Percentiles rank a stretch among this genome's conserved stretches.
Evolutionary conservation across 345 rosid species (phyloP).

Genomic region (Bruguiera sexangula): DNA sequence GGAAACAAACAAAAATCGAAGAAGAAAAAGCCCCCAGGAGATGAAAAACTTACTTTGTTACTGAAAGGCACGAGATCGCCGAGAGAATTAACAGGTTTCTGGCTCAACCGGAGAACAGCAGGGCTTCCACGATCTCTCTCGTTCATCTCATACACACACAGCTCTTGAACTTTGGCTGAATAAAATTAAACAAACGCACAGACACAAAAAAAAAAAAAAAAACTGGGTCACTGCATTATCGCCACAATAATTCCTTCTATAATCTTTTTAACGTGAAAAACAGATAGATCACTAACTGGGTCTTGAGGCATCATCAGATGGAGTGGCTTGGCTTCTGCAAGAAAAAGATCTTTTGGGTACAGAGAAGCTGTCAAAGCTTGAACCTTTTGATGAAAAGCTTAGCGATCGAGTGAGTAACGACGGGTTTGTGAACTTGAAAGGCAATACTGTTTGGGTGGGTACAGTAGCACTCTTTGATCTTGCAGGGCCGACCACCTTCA

Average conservation of each 20-base stretch:
- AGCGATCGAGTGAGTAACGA: neutral
- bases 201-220: neutral
- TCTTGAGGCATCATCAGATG: conserved; percentile 23
- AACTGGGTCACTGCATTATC: neutral
- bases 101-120: conserved; percentile 67
- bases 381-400: neutral
- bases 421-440: conserved; percentile 21
- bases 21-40: too few relatives aligned
- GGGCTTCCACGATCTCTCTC: conserved; percentile 91
- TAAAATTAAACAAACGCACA: neutral
- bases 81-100: conserved; percentile 66
- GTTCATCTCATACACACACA: conserved; percentile 71
- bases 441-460: conserved; percentile 6
- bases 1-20: conserved; percentile 4
- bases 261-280: neutral
- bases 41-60: conserved; percentile 49
- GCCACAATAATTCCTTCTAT: neutral
- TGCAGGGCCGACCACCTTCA: conserved; percentile 14
- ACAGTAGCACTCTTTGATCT: conserved; percentile 14
- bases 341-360: conserved; percentile 34
- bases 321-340: conserved; percentile 43
- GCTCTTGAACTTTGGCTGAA: conserved; percentile 62
- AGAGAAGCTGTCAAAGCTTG: conserved; percentile 9
- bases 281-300: conserved; percentile 26
- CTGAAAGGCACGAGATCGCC: conserved; percentile 96